A percentile compares a stretch with the other conserved stretches of the same genome.
phyloP scores from a whole-genome alignment of 1,284 basidiomycete genomes.

The Flammula alnicola region DNA sequence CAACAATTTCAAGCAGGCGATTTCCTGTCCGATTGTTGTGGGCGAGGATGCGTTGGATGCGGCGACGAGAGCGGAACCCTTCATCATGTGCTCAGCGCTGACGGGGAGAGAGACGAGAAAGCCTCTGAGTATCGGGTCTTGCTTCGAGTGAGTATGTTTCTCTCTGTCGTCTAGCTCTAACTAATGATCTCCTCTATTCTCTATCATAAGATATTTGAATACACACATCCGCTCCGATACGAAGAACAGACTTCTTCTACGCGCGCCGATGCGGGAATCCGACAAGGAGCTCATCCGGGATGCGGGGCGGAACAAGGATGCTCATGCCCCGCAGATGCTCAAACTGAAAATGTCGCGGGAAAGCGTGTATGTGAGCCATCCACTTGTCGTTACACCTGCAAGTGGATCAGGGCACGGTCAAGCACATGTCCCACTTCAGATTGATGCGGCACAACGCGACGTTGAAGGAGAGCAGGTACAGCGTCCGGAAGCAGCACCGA shows the following conservation, averaged over 20 bases:
- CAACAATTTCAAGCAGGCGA: constrained; percentile 20
- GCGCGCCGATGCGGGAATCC: constrained; percentile 17
- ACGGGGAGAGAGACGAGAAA: constrained; percentile 15
- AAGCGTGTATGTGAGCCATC: constrained; percentile 18
- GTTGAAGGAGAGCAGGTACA: neutral
- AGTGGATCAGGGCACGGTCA: neutral
- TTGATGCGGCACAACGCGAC: constrained; percentile 1
- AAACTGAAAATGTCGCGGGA: constrained; percentile 20
- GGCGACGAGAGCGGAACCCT: constrained; percentile 11
- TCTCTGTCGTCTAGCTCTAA: neutral
- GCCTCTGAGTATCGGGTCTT: constrained; percentile 17
- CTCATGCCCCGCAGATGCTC: constrained; percentile 14
- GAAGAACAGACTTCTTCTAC: constrained; percentile 16
- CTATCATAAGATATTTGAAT: constrained; percentile 20
- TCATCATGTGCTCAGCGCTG: constrained; percentile 18
- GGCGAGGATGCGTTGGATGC: constrained; percentile 17
- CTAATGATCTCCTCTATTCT: neutral
- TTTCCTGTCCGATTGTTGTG: constrained; percentile 16
- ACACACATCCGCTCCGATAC: constrained; percentile 23
- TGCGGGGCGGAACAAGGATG: constrained; percentile 12
- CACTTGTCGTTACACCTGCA: neutral
- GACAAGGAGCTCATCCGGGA: constrained; percentile 25
- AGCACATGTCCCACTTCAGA: neutral
- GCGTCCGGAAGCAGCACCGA: neutral
- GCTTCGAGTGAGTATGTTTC: constrained; percentile 16